A percentile compares a stretch with the other conserved stretches of the same genome.
Conservation (phyloP, 768 basidiomycete genomes). For the Kwoniella europaea region DNA sequence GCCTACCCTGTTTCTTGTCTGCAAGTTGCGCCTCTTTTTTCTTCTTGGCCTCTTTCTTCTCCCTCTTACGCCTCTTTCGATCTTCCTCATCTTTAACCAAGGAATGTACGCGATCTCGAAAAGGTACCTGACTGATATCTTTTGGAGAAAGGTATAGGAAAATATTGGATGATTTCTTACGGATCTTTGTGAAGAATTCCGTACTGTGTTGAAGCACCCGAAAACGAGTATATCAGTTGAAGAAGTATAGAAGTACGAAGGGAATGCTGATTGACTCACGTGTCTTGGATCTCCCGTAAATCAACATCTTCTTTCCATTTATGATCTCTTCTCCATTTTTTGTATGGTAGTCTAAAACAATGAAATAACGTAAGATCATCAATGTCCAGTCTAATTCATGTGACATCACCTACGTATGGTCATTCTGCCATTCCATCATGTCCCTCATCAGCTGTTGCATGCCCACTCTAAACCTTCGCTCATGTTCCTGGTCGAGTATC, state of each 20-base stretch:
- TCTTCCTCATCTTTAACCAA: conserved; percentile 8
- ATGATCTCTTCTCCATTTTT: conserved; percentile 2
- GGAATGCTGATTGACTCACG: conserved; percentile 1
- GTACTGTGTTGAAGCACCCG: neutral
- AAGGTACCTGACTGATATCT: neutral
- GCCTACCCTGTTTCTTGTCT: neutral
- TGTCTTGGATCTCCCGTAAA: neutral
- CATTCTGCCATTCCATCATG: conserved; percentile 14
- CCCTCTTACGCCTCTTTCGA: conserved; percentile 13
- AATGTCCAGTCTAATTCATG: neutral
- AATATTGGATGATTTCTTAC: conserved; percentile 11
- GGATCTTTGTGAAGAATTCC: conserved; percentile 17
- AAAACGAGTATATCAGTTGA: neutral
- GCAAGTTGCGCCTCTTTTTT: neutral
- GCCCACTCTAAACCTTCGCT: conserved; percentile 13
- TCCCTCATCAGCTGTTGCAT: conserved; percentile 14
- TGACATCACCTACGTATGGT: conserved; percentile 18
- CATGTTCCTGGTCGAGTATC: conserved; percentile 21
- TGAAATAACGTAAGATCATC: neutral
- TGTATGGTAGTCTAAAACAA: conserved; percentile 1
- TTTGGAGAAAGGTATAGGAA: conserved; percentile 5
- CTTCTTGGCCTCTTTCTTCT: conserved; percentile 9
- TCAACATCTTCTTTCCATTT: conserved; percentile 12
- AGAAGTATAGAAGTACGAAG: neutral
- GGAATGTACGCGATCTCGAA: neutral